Evolutionary conservation across 176 grass and related monocot genomes (phyloP).

Genomic region (Poa annua): DNA sequence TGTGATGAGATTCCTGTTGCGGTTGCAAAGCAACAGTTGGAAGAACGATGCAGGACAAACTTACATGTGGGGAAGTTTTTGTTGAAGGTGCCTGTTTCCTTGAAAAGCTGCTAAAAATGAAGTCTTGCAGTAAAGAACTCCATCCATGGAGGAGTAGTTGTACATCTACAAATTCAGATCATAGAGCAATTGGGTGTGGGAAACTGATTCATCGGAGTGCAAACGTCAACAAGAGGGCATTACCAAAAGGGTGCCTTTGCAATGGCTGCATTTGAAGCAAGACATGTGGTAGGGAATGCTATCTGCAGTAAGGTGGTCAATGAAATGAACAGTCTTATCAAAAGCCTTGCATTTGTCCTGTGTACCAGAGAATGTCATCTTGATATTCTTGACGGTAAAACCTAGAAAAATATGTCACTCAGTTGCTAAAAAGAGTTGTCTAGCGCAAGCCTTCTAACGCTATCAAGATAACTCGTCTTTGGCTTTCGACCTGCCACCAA

Average conservation of each 20-base stretch:
- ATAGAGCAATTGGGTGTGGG: conserved; percentile 15
- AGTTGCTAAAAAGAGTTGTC: conserved; percentile 26
- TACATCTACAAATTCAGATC: conserved; percentile 57
- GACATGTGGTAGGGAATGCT: conserved; percentile 69
- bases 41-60: conserved; percentile 14
- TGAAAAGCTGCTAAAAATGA: conserved; percentile 86
- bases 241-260: conserved; percentile 76
- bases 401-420: conserved; percentile 35
- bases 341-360: conserved; percentile 81
- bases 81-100: conserved; percentile 65
- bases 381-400: conserved; percentile 31
- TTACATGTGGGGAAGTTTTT: conserved; percentile 69
- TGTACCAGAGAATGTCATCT: conserved; percentile 73
- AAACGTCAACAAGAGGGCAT: conserved; percentile 25
- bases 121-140: conserved; percentile 75
- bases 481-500: conserved; percentile 40
- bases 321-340: conserved; percentile 74
- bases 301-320: conserved; percentile 65
- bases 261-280: conserved; percentile 90
- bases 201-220: conserved; percentile 3
- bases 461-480: conserved; percentile 18
- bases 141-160: conserved; percentile 76
- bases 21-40: conserved; percentile 20
- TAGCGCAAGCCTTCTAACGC: conserved; percentile 28
- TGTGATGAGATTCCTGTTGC: conserved; percentile 35